Conservation (phyloP, 2,329 filamentous ascomycete genomes). For the Fusarium solani-melongenae region DNA sequence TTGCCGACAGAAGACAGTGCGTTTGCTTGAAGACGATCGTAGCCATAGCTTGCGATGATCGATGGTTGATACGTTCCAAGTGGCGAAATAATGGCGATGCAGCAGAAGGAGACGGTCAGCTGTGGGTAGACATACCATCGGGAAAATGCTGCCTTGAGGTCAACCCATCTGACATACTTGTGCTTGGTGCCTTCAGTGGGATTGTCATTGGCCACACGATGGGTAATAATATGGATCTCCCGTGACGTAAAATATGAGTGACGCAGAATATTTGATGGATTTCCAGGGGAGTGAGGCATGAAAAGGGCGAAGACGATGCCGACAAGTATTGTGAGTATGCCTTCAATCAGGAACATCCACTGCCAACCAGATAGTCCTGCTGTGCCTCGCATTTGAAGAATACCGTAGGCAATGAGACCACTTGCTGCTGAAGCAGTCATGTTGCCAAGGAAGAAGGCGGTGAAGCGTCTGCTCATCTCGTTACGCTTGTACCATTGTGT, state of each 20-base stretch:
- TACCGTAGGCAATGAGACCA: constrained; percentile 56
- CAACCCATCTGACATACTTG: background rate
- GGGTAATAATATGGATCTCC: constrained; percentile 10
- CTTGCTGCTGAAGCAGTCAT: constrained; percentile 52
- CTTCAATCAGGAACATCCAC: constrained; percentile 55
- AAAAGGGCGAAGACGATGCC: constrained; percentile 43
- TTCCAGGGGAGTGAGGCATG: constrained; percentile 6
- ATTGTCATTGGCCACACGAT: constrained; percentile 5
- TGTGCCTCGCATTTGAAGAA: constrained; percentile 35
- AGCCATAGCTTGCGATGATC: constrained; percentile 12
- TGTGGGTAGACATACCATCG: constrained; percentile 18
- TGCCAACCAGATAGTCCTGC: constrained; percentile 55
- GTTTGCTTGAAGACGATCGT: constrained; percentile 5
- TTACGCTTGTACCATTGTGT: constrained; percentile 58
- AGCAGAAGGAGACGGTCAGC: constrained; percentile 13
- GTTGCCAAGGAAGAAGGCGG: constrained; percentile 58
- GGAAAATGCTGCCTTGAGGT: constrained; percentile 14
- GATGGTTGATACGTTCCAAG: constrained; percentile 12
- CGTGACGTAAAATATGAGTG: constrained; percentile 17
- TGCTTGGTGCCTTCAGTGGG: background rate
- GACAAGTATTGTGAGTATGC: constrained; percentile 46
- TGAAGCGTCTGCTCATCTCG: constrained; percentile 56
- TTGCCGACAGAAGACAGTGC: background rate
- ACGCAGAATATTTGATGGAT: constrained; percentile 12
- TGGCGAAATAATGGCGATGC: constrained; percentile 18